These are phyloP conservation scores for Miscanthus lutarioriparius DNA, from an alignment of 176 grass and related monocot genomes.

Conservation along the genomic window DNA sequence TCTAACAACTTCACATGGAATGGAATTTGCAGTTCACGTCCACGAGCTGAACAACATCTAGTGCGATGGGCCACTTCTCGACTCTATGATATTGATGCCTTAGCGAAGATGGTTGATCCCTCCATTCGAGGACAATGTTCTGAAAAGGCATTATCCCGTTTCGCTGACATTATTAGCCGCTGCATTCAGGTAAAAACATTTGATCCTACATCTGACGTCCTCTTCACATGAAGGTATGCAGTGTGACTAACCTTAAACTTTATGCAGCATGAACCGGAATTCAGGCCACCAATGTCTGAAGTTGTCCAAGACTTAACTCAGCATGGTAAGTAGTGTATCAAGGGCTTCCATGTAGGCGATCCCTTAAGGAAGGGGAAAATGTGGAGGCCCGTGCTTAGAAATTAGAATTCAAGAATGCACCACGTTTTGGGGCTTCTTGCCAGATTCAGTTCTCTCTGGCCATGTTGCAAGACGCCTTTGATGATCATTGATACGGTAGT, in stretches of 20 bases:
- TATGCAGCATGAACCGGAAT: slow-evolving; percentile 69
- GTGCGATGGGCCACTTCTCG: slow-evolving; percentile 90
- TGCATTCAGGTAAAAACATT: slow-evolving; percentile 77
- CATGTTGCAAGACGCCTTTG: slow-evolving; percentile 25
- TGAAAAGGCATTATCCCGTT: slow-evolving; percentile 76
- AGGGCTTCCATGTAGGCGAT: slow-evolving; percentile 52
- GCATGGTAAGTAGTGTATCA: slow-evolving; percentile 56
- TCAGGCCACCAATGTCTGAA: slow-evolving; percentile 89
- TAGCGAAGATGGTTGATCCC: slow-evolving; percentile 91
- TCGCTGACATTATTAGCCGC: slow-evolving; percentile 81
- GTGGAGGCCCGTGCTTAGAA: neutral
- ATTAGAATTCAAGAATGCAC: neutral
- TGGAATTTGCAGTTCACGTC: slow-evolving; percentile 64
- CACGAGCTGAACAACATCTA: slow-evolving; percentile 83
- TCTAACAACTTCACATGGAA: slow-evolving; percentile 14
- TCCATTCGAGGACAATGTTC: slow-evolving; percentile 72
- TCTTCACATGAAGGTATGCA: neutral
- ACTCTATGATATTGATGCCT: slow-evolving; percentile 78
- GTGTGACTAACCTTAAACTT: slow-evolving; percentile 7
- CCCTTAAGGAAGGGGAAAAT: neutral
- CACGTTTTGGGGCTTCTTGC: slow-evolving; percentile 2
- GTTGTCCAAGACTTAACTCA: slow-evolving; percentile 82
- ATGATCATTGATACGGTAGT: slow-evolving; percentile 6
- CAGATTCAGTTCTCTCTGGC: neutral
- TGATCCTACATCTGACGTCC: slow-evolving; percentile 6